These are phyloP conservation scores for Lablab purpureus DNA, from an alignment of 306 rosid species.

Conservation along the genomic window DNA sequence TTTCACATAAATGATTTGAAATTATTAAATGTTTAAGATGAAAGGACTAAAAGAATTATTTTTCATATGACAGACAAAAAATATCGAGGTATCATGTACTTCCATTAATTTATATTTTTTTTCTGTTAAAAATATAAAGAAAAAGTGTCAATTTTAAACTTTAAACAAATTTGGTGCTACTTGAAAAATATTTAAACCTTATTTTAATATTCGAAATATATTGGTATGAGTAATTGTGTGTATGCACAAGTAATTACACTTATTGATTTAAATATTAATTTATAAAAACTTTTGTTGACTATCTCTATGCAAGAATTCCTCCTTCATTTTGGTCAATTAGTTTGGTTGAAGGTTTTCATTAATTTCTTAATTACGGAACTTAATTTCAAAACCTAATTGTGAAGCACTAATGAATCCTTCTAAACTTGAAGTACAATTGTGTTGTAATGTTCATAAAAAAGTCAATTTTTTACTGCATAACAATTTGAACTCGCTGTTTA, in stretches of 20 bases:
- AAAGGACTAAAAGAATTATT: too few relatives aligned
- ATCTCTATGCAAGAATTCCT: background rate
- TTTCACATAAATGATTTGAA: too few relatives aligned
- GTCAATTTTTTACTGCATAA: background rate
- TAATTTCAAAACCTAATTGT: background rate
- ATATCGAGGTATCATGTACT: too few relatives aligned
- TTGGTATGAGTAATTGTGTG: too few relatives aligned
- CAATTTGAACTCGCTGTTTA: background rate
- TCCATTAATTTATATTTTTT: too few relatives aligned
- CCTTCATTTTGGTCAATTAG: slow-evolving; percentile 9
- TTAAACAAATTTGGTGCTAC: too few relatives aligned
- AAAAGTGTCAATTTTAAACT: too few relatives aligned
- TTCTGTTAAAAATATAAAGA: too few relatives aligned
- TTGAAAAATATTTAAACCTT: too few relatives aligned
- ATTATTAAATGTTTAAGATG: too few relatives aligned
- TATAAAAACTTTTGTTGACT: slow-evolving; percentile 1
- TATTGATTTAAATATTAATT: background rate
- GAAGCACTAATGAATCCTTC: background rate
- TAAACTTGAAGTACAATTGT: background rate
- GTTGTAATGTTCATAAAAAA: background rate
- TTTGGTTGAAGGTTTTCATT: background rate
- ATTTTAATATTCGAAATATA: too few relatives aligned
- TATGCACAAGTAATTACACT: background rate
- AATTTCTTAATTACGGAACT: background rate
- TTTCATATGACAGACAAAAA: too few relatives aligned